These are phyloP conservation scores for Fomes fomentarius DNA, from an alignment of 1,284 basidiomycete genomes.

Conservation along the genomic window DNA sequence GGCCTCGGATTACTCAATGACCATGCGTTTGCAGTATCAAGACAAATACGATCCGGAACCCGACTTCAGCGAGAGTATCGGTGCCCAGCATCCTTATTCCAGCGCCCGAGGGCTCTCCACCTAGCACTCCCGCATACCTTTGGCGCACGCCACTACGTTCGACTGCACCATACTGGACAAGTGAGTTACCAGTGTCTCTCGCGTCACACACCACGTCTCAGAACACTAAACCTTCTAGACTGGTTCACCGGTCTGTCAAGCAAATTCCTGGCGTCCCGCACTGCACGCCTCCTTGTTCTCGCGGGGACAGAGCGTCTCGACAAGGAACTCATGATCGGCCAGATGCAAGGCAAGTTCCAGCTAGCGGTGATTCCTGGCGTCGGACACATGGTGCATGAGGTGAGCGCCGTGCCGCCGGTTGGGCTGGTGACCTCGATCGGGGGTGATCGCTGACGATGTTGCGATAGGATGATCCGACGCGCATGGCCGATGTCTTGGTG, in stretches of 20 bases:
- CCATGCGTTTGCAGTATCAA: constrained; percentile 51
- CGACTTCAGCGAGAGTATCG: constrained; percentile 81
- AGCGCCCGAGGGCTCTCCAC: constrained; percentile 41
- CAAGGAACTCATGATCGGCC: constrained; percentile 94
- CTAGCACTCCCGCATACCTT: constrained; percentile 44
- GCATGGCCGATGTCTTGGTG: constrained; percentile 78
- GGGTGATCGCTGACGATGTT: not conserved
- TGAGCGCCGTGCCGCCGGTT: too few relatives aligned
- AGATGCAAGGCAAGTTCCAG: constrained; percentile 99
- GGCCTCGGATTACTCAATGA: constrained; percentile 1
- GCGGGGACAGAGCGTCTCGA: constrained; percentile 95
- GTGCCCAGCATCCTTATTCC: constrained; percentile 77
- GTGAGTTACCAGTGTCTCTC: constrained; percentile 45
- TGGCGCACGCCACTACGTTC: constrained; percentile 88
- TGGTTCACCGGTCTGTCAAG: constrained; percentile 90
- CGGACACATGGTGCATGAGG: constrained; percentile 95
- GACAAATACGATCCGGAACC: constrained; percentile 81
- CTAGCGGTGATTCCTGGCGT: constrained; percentile 85
- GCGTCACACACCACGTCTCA: not conserved
- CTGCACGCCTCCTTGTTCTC: constrained; percentile 86
- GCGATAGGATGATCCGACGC: constrained; percentile 80
- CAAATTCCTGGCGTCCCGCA: constrained; percentile 75
- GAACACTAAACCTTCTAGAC: constrained; percentile 48
- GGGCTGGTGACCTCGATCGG: too few relatives aligned
- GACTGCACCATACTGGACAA: constrained; percentile 90